Evolutionary conservation across 441 rosid species (phyloP), one percentile per base, ranked within the genome.

Genomic region (Adansonia gregorii): DNA sequence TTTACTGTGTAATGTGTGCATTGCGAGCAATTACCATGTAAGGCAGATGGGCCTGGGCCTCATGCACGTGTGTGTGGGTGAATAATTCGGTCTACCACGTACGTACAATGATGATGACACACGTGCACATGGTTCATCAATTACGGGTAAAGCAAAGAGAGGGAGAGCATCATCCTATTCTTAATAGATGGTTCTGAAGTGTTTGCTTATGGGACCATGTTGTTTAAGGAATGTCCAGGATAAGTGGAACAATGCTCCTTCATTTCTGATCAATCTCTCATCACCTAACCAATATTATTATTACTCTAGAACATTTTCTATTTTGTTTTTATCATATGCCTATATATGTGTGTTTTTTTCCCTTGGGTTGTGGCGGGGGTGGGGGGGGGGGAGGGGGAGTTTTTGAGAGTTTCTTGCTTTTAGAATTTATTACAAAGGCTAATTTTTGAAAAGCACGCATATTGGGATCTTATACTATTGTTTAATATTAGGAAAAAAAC

Each of bases 231-330:
- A 75, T 89, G 92, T 86, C 86, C 14, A 3, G 39, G 73, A 75
- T 87, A 89, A 83, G 90, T 72, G 84, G 78, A 69, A 78, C 90
- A 86, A 6, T 46, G 56, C 73, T 75, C 84, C 86, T 84, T 49
- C 80, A 61, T 76, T 84, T 83, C 24, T 31, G 9, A 9, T 35
- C 46, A 45, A 31, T 31, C 39, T 69, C 78, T 68, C 73, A 75
- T 82, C 71, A 78, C 78, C 45, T 41, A 41, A 41, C 78, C 31
- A 48, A 56, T 78, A 54, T 66, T 24, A 24, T 20, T 12, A 72
- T 69, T 45, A 22, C 8, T 3, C 24, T 11, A 15, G 63, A 43
- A 45, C 60, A 14, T 20, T 59, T 22, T 20, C 15, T 43, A 17
- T 41, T n/a, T 52, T 9, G 5, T 66, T 46, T 45, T 45, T 0